Conservation (phyloP, 2,329 filamentous ascomycete species). For the Coleophoma crateriformis region DNA sequence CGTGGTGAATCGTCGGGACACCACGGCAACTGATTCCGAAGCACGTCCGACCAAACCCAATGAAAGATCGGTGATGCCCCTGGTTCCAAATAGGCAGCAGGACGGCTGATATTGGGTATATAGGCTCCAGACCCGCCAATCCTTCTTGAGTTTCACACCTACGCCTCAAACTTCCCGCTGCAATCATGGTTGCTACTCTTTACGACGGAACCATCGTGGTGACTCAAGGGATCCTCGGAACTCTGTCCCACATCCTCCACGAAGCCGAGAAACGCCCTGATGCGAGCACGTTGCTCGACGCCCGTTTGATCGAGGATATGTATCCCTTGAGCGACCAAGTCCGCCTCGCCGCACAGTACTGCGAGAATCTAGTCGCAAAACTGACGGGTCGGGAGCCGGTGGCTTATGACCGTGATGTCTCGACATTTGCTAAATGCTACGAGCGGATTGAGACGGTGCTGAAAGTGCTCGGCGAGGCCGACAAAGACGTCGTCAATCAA, state of each 20-base stretch:
- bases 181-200: too few species aligned
- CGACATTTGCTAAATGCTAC: conserved; percentile 16
- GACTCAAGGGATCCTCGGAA: too few species aligned
- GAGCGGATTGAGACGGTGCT: conserved; percentile 21
- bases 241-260: conserved; percentile 13
- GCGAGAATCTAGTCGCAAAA: conserved; percentile 19
- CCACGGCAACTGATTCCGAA: too few species aligned
- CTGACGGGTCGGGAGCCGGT: conserved; percentile 19
- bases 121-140: too few species aligned
- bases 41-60: too few species aligned
- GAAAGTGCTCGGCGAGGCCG: conserved; percentile 12
- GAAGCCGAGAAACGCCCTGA: conserved; percentile 15
- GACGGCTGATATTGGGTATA: too few species aligned
- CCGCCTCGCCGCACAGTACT: conserved; percentile 20
- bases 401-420: conserved; percentile 11
- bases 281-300: conserved; percentile 23
- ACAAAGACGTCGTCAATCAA: conserved; percentile 20
- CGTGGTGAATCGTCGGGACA: too few species aligned
- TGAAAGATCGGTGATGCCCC: too few species aligned
- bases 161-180: too few species aligned
- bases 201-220: too few species aligned
- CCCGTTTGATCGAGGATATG: conserved; percentile 42
- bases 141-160: too few species aligned
- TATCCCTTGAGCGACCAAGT: conserved; percentile 36
- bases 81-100: too few species aligned